phyloP scores from a whole-genome alignment of 805 yeast genomes.

The Lipomyces oligophaga region DNA sequence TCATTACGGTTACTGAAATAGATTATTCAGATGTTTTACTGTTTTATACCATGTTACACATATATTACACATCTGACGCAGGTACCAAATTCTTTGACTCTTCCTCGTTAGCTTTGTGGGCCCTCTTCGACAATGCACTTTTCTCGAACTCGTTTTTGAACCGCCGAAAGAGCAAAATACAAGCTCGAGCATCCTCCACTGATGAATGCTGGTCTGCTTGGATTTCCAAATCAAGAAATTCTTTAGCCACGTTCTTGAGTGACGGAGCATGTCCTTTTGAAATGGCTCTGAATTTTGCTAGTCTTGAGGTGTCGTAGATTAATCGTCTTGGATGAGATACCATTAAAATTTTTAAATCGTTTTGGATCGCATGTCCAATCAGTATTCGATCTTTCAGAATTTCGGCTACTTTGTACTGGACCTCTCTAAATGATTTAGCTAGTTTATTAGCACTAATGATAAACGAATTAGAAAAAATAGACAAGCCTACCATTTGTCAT shows the following conservation, averaged over 20 bases:
- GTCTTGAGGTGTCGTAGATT: constrained; percentile 73
- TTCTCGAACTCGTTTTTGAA: constrained; percentile 62
- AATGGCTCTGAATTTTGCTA: constrained; percentile 37
- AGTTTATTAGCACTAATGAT: neutral
- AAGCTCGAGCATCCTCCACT: constrained; percentile 84
- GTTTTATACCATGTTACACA: no score
- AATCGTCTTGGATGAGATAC: constrained; percentile 61
- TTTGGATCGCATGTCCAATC: constrained; percentile 81
- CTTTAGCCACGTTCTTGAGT: constrained; percentile 59
- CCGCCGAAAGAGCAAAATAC: constrained; percentile 73
- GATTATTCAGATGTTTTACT: no score
- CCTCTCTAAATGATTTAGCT: constrained; percentile 65
- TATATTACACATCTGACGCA: no score
- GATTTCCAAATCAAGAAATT: constrained; percentile 55
- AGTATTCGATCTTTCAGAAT: constrained; percentile 54
- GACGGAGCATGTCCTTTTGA: constrained; percentile 70
- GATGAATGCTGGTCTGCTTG: constrained; percentile 79
- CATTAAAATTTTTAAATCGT: constrained; percentile 67
- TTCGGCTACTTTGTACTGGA: constrained; percentile 54
- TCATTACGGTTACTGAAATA: no score
- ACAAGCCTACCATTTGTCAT: constrained; percentile 45
- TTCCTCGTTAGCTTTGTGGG: neutral
- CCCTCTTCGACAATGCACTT: no score
- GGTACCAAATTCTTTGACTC: neutral
- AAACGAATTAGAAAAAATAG: neutral